Evolutionary conservation across 108 stramenopile species (phyloP), one percentile per base, ranked within the genome.

Genomic region (Fistulifera pelliculosa): DNA sequence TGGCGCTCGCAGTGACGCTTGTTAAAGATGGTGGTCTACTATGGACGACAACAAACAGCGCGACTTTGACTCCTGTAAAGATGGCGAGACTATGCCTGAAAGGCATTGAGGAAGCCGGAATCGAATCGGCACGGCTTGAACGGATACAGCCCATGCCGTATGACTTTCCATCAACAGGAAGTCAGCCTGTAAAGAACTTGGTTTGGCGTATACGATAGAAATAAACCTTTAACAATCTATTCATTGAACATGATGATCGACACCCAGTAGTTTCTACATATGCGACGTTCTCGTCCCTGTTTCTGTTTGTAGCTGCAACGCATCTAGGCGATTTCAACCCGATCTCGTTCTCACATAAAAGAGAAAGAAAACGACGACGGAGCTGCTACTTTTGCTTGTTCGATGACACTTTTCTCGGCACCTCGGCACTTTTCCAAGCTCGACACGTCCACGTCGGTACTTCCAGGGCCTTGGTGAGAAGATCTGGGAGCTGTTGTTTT

Each of bases 71-170:
- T 16, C 69, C 83, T 23, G 61, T 75, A 26, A 82, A 80, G 52
- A 87, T 85, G 62, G 81, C 81, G 18, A 67, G 68, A 8, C 54
- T 67, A 55, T 87, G 85, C 58, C 58, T 66, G 40, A 75, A 74
- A 47, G 89, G 85, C 0, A 55, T 91, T 10, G 58, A 65, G 19
- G 71, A 76, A 49, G 87, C 76, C 13, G 77, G 81, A 0, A 38
- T 82, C 1, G 56, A 50, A 42, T 57, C 71, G 49, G 71, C 77
- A 43, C 77, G 63, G 47, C 67, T 90, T 22, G 87, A 90, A 64
- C 65, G 87, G 21, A 67, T 85, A 39, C 76, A 80, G 27, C 81
- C 87, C 27, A 90, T 90, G 87, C 81, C 87, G 5, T 52, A 48
- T 26, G 87, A 90, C 63, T 90, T 83, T 56, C 74, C 77, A 16